Evolutionary conservation across 768 basidiomycete species (phyloP).

Genomic region (Galerina marginata): DNA sequence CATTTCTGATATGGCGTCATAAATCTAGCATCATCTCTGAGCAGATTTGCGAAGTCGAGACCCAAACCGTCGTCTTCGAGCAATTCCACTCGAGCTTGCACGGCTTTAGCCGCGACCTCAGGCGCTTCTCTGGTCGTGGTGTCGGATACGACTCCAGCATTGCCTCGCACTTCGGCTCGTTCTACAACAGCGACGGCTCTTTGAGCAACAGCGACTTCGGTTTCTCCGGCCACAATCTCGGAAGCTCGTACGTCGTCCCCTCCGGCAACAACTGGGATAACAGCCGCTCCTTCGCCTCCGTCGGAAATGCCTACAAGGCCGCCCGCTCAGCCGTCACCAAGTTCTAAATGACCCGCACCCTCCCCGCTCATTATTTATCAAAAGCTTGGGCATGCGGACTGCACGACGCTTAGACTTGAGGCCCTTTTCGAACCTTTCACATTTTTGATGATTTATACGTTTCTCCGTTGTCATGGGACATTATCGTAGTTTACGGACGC

Average conservation of each 20-base stretch:
- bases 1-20: background rate
- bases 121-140: conserved; percentile 41
- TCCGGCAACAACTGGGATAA: conserved; percentile 46
- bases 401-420: background rate
- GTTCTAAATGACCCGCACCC: conserved; percentile 16
- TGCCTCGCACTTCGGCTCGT: conserved; percentile 35
- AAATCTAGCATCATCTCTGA: conserved; percentile 46
- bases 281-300: conserved; percentile 29
- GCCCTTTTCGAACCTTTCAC: background rate
- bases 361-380: conserved; percentile 7
- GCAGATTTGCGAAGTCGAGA: conserved; percentile 55
- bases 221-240: conserved; percentile 46
- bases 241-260: conserved; percentile 41
- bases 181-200: conserved; percentile 42
- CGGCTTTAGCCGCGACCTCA: conserved; percentile 47
- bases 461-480: conserved; percentile 20
- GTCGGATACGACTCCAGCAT: conserved; percentile 47
- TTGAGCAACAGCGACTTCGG: conserved; percentile 43
- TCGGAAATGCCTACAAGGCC: conserved; percentile 39
- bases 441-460: conserved; percentile 22
- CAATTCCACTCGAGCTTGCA: conserved; percentile 47
- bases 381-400: conserved; percentile 15
- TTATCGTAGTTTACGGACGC: conserved; percentile 26
- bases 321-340: conserved; percentile 32
- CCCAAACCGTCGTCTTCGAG: conserved; percentile 49